Evolutionary conservation across 495 filamentous ascomycete species (phyloP).

Genomic region (Penicillium paxilli): DNA sequence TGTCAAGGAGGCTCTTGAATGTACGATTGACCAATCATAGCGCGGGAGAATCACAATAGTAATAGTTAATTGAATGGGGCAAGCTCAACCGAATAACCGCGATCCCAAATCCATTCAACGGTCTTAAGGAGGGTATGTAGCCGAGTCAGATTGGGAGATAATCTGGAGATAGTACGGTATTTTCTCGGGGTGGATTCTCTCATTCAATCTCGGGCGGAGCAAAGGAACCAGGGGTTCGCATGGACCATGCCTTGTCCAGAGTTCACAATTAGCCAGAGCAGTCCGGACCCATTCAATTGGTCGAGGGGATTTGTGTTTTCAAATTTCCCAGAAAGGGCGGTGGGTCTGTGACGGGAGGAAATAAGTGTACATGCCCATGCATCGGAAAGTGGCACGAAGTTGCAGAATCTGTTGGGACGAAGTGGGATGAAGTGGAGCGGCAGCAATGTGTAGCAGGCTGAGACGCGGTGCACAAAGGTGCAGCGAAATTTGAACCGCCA

Average conservation of each 20-base stretch:
- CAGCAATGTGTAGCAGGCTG: neutral
- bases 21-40: constrained; percentile 2
- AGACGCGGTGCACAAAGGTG: neutral
- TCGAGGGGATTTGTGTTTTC: neutral
- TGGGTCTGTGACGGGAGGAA: neutral
- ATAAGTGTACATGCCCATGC: too few relatives aligned
- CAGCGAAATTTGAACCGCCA: too few relatives aligned
- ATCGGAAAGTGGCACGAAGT: neutral
- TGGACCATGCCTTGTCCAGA: neutral
- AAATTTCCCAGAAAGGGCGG: neutral
- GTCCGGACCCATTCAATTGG: neutral
- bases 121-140: too few relatives aligned
- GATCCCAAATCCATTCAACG: too few relatives aligned
- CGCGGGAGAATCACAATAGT: neutral
- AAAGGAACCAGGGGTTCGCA: constrained; percentile 5
- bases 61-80: neutral
- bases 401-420: constrained; percentile 14
- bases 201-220: neutral
- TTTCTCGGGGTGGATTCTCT: constrained; percentile 19
- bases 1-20: constrained; percentile 6
- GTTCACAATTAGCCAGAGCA: neutral
- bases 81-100: neutral
- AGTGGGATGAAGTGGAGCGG: constrained; percentile 21
- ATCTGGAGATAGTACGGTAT: constrained; percentile 18
- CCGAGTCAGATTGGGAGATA: neutral